Conservation (phyloP, 2,329 filamentous ascomycete genomes). For the Ceratocystis colombiana region DNA sequence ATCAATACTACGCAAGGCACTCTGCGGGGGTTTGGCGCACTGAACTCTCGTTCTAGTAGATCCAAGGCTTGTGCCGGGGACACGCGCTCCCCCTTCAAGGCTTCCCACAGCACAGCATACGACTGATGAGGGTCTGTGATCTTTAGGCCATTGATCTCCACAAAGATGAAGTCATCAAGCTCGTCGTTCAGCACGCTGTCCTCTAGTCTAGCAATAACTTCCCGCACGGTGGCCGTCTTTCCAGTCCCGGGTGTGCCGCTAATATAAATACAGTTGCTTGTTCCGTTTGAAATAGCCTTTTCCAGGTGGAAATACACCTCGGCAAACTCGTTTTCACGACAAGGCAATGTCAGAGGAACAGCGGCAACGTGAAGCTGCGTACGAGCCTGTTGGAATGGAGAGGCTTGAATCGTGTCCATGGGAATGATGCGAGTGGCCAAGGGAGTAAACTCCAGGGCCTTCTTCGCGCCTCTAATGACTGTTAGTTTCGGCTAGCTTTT, state of each 20-base stretch:
- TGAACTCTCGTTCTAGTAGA: constrained; percentile 85
- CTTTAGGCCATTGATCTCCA: constrained; percentile 99
- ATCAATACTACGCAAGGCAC: constrained; percentile 95
- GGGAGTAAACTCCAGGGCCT: constrained; percentile 87
- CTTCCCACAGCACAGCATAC: constrained; percentile 92
- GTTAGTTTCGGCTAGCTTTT: background rate
- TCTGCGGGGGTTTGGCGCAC: constrained; percentile 75
- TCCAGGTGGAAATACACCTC: constrained; percentile 90
- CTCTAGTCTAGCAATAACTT: constrained; percentile 83
- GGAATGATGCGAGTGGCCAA: constrained; percentile 80
- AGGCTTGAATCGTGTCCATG: constrained; percentile 61
- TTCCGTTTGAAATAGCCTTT: constrained; percentile 84
- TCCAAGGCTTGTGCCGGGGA: constrained; percentile 86
- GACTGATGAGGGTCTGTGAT: constrained; percentile 96
- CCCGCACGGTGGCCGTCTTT: constrained; percentile 93
- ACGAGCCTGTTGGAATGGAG: constrained; percentile 84
- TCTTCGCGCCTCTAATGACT: constrained; percentile 33
- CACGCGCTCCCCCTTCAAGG: constrained; percentile 83
- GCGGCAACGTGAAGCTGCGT: constrained; percentile 86
- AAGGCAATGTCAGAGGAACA: constrained; percentile 79
- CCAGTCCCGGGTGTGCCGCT: constrained; percentile 97
- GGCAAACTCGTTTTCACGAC: constrained; percentile 82
- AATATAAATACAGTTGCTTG: constrained; percentile 95
- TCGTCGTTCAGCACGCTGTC: constrained; percentile 81
- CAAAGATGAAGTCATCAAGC: constrained; percentile 95